Percentiles rank a stretch among this genome's conserved stretches.
Evolutionary conservation across 805 yeast species (phyloP).

Genomic region (Zygosaccharomyces siamensis): DNA sequence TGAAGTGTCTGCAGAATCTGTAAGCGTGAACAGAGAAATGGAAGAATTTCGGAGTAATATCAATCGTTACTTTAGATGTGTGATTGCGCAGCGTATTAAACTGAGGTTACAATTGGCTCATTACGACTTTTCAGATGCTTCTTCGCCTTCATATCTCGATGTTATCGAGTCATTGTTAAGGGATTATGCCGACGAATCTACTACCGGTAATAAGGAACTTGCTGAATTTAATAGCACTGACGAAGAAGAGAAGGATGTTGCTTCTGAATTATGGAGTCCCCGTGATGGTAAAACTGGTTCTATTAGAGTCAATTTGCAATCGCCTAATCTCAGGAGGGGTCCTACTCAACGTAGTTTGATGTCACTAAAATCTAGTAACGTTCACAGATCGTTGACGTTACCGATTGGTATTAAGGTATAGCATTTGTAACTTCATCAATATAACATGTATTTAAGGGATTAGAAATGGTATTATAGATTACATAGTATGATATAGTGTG

Average conservation of each 20-base stretch:
- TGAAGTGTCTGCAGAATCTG: too few relatives aligned
- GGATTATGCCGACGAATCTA: conserved; percentile 15
- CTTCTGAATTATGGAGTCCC: neutral
- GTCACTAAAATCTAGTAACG: conserved; percentile 17
- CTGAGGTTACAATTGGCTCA: conserved; percentile 28
- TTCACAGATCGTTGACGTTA: conserved; percentile 29
- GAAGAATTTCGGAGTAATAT: conserved; percentile 12
- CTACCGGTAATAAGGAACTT: conserved; percentile 3
- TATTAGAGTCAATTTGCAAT: conserved; percentile 8
- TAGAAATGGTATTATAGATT: neutral
- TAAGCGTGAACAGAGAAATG: neutral
- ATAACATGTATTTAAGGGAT: neutral
- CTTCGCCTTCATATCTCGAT: conserved; percentile 10
- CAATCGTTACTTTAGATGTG: conserved; percentile 24
- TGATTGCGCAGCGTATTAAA: conserved; percentile 27
- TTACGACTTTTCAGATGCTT: conserved; percentile 18
- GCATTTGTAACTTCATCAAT: neutral
- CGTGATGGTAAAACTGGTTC: conserved; percentile 1
- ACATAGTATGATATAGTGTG: too few relatives aligned
- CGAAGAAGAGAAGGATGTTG: conserved; percentile 7
- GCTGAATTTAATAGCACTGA: conserved; percentile 5
- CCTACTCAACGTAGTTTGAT: conserved; percentile 11
- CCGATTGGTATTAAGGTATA: conserved; percentile 31
- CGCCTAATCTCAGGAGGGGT: conserved; percentile 11
- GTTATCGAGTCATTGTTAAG: conserved; percentile 14